Evolutionary conservation across 1,284 basidiomycete genomes (phyloP).

Genomic region (Trichosporon asahii): DNA sequence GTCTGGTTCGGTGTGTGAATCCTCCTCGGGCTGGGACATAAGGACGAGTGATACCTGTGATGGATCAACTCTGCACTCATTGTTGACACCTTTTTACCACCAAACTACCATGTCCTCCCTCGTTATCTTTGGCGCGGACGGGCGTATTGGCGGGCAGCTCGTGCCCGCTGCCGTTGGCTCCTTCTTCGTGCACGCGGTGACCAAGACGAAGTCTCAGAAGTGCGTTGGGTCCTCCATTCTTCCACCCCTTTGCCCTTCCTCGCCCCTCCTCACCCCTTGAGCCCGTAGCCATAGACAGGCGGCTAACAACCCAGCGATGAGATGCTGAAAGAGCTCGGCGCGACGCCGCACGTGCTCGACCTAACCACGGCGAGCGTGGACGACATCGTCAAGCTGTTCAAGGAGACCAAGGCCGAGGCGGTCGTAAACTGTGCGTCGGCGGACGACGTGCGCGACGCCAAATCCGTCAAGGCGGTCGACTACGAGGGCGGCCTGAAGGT

Average conservation of each 20-base stretch:
- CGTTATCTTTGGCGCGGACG: neutral
- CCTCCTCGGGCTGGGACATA: no score
- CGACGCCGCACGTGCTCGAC: neutral
- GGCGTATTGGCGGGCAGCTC: neutral
- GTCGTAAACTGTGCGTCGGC: neutral
- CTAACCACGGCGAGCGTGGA: neutral
- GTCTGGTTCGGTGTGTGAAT: neutral
- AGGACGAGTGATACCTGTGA: no score
- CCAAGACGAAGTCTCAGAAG: neutral
- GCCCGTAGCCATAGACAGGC: no score
- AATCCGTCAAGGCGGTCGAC: neutral
- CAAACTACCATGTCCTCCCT: neutral
- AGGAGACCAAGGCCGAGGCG: neutral
- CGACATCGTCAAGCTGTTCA: neutral
- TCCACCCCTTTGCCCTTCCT: no score
- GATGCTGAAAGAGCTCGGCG: neutral
- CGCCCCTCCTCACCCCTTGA: no score
- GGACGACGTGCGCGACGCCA: neutral
- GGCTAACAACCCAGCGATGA: neutral
- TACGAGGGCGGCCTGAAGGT: neutral
- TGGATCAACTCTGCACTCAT: no score
- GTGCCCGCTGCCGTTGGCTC: neutral
- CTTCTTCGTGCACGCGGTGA: slow-evolving; percentile 2
- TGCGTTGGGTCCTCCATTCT: neutral
- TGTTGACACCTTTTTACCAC: neutral